A percentile compares a stretch with the other conserved stretches of the same genome.
Evolutionary conservation across 306 rosid genomes (phyloP).

Genomic region (Herpetospermum pedunculosum): DNA sequence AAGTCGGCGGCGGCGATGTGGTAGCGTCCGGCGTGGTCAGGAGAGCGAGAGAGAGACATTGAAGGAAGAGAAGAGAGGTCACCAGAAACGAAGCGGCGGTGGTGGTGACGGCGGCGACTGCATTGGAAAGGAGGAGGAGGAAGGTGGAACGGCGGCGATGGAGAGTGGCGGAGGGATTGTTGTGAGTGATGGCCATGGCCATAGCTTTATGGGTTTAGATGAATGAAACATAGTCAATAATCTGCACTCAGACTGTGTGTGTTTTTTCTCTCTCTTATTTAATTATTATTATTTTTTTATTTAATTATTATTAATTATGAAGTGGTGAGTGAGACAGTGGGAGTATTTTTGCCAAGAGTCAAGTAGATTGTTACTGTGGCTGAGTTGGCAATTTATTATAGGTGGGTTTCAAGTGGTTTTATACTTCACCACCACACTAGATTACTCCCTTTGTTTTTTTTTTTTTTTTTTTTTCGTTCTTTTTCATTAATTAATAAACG

Average conservation of each 20-base stretch:
- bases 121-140: background rate
- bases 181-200: background rate
- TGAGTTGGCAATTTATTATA: background rate
- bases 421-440: background rate
- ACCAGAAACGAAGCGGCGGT: background rate
- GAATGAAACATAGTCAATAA: background rate
- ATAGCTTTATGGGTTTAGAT: conserved; percentile 5
- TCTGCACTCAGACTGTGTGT: background rate
- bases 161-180: background rate
- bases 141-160: background rate
- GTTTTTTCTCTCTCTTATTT: background rate
- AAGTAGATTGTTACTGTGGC: background rate
- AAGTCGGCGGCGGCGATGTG: background rate
- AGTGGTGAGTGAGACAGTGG: background rate
- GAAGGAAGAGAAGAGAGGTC: background rate
- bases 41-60: conserved; percentile 6
- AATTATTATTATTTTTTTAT: background rate
- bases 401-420: background rate
- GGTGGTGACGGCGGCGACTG: background rate
- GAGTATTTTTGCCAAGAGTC: too few relatives aligned
- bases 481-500: background rate
- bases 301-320: too few relatives aligned
- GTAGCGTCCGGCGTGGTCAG: background rate
- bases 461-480: too few relatives aligned
- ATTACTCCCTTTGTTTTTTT: background rate